Percentiles rank a stretch among this genome's conserved stretches.
Conservation (phyloP, 768 basidiomycete genomes). For the Hericium erinaceus region DNA sequence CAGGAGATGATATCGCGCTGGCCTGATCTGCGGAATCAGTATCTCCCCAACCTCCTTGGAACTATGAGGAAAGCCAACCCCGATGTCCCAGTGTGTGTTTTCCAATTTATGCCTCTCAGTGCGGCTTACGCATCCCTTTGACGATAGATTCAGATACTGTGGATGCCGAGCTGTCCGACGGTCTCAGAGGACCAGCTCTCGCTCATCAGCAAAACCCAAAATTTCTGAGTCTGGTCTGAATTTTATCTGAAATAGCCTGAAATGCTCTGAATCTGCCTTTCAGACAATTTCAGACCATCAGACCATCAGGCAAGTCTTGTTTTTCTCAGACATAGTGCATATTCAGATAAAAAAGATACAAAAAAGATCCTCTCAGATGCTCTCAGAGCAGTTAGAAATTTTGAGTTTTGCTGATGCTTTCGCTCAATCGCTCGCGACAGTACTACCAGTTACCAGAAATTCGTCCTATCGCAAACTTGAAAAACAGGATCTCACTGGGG, state of each 20-base stretch:
- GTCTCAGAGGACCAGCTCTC: constrained; percentile 3
- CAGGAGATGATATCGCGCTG: constrained; percentile 12
- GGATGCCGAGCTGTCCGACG: constrained; percentile 6
- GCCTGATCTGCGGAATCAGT: constrained; percentile 16
- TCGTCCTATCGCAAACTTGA: constrained; percentile 7
- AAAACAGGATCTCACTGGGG: constrained; percentile 11
- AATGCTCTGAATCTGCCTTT: too few relatives aligned
- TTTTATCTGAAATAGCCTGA: too few relatives aligned
- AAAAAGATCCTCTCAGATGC: too few relatives aligned
- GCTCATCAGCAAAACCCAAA: not conserved
- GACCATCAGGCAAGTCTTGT: too few relatives aligned
- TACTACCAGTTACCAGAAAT: constrained; percentile 11
- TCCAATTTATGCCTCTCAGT: not conserved
- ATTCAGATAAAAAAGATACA: too few relatives aligned
- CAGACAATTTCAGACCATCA: too few relatives aligned
- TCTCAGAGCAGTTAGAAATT: too few relatives aligned
- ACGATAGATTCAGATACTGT: constrained; percentile 12
- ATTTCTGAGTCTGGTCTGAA: too few relatives aligned
- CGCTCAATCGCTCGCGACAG: constrained; percentile 7
- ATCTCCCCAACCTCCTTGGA: constrained; percentile 15
- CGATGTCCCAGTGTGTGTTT: constrained; percentile 8
- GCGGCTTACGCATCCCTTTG: too few relatives aligned
- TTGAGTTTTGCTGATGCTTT: not conserved
- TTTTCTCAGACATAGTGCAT: too few relatives aligned
- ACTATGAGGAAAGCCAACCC: constrained; percentile 13